Base-by-base conservation (phyloP, 805 yeast genomes). In the Ogataea naganishii region DNA sequence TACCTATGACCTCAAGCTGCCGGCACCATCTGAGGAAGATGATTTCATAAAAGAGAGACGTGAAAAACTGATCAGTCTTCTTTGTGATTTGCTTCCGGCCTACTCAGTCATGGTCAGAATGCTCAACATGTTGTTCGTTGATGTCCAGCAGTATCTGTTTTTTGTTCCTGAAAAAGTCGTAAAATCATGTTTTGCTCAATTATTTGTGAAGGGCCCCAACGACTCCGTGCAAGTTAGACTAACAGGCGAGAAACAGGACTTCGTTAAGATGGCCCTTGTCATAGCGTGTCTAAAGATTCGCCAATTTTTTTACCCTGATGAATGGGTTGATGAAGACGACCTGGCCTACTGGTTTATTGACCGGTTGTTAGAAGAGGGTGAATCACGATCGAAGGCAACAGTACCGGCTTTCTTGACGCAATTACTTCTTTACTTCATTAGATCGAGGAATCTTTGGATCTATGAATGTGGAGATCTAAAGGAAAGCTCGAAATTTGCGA, bases 261-360 rank as follows among this genome's bases (percentile, higher is more conserved):
- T 34, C 19, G 33, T 39, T 14, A 43, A 41, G 17, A 42, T 49
- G 12, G 40, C 51, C 4, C 25, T 44, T 13, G 30, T 48, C 10
- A 25, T 51, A 20, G 15, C 36, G 18, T 29, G 42, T 4, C 12
- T 44, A 21, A 39, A 38, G 23, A 5, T 31, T 7, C n/a, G 25
- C 7, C 14, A n/a, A n/a, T n/a, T n/a, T n/a, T n/a, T n/a, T n/a
- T n/a, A n/a, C n/a, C n/a, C n/a, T n/a, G n/a, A n/a, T n/a, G n/a
- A 8, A n/a, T 12, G 20, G 21, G 31, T 21, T 19, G 23, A 34
- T 27, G 27, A 36, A 7, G 38, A 43, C 16, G 47, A 46, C 24
- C 14, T 46, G 18, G 20, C 46, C 14, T 33, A 37, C 10, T 35
- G 39, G 14, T 45, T 38, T 30, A 23, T 43, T 6, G 32, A 31